These are phyloP conservation scores for Trypanosoma brucei DNA, from an alignment of 208 protist species.

Conservation along the genomic window DNA sequence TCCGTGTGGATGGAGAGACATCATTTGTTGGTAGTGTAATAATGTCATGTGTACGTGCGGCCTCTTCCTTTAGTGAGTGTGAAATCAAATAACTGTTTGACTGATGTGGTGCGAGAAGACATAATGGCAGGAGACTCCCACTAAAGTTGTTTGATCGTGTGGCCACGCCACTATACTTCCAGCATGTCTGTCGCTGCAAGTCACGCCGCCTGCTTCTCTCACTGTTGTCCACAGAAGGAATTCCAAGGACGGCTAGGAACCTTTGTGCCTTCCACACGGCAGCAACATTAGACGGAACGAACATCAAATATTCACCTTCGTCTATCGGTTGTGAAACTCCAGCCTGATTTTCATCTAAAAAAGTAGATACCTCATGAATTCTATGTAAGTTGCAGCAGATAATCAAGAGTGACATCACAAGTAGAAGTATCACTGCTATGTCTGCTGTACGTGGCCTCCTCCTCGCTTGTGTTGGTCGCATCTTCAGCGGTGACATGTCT, in stretches of 20 bases:
- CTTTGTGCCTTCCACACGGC: not conserved
- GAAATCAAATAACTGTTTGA: slow-evolving; percentile 14
- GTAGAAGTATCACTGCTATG: no score
- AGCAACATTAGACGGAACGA: not conserved
- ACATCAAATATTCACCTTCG: not conserved
- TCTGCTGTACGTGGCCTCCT: no score
- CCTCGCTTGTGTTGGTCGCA: no score
- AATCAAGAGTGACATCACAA: no score
- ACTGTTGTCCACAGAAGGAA: slow-evolving; percentile 32
- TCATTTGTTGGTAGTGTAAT: slow-evolving; percentile 33
- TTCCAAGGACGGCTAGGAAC: slow-evolving; percentile 31
- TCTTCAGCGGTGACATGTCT: no score
- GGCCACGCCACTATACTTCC: slow-evolving; percentile 35
- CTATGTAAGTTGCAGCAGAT: no score
- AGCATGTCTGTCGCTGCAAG: slow-evolving; percentile 32
- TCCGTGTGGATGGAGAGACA: slow-evolving; percentile 18
- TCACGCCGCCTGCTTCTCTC: slow-evolving; percentile 14
- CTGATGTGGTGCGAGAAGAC: slow-evolving; percentile 2
- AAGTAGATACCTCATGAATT: no score
- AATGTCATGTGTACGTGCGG: slow-evolving; percentile 22
- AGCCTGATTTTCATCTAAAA: no score
- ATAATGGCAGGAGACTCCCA: slow-evolving; percentile 23
- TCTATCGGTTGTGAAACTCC: not conserved
- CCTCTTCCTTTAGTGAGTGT: slow-evolving; percentile 27
- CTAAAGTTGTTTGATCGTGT: slow-evolving; percentile 22